phyloP scores from a whole-genome alignment of 805 yeast genomes.

The Lipomyces oligophaga region DNA sequence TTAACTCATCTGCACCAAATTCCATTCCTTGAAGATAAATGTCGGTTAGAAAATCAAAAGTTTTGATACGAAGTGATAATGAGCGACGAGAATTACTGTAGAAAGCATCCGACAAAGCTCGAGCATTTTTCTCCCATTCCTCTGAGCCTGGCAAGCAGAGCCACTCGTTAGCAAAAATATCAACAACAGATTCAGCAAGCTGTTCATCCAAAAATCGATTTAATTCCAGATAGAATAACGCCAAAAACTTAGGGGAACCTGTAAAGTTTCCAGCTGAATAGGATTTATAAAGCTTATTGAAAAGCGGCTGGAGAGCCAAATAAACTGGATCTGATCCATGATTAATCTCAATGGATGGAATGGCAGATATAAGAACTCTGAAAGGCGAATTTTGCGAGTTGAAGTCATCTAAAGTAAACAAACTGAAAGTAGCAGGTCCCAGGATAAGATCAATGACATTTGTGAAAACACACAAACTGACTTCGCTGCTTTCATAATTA shows the following conservation, averaged over 20 bases:
- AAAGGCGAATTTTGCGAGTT: slow-evolving; percentile 41
- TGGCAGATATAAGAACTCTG: slow-evolving; percentile 36
- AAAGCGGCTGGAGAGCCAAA: slow-evolving; percentile 26
- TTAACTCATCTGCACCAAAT: slow-evolving; percentile 31
- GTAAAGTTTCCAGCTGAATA: slow-evolving; percentile 38
- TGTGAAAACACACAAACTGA: too few species aligned
- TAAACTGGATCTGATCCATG: slow-evolving; percentile 1
- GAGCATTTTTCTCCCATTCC: slow-evolving; percentile 51
- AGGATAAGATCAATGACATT: slow-evolving; percentile 43
- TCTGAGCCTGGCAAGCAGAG: slow-evolving; percentile 52
- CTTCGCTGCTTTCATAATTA: too few species aligned
- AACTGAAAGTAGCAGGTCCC: slow-evolving; percentile 33
- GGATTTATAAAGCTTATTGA: slow-evolving; percentile 38
- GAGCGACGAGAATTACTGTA: slow-evolving; percentile 36
- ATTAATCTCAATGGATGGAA: neutral
- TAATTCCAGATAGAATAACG: slow-evolving; percentile 43
- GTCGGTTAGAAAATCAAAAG: slow-evolving; percentile 37
- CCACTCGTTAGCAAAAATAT: slow-evolving; percentile 47
- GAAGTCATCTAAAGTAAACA: slow-evolving; percentile 36
- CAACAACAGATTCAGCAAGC: slow-evolving; percentile 45
- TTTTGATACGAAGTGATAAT: slow-evolving; percentile 29
- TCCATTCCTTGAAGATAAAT: slow-evolving; percentile 41
- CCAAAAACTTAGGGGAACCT: slow-evolving; percentile 45
- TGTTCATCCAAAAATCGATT: slow-evolving; percentile 40
- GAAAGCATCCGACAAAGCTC: slow-evolving; percentile 46